phyloP scores from a whole-genome alignment of 2,329 filamentous ascomycete species.

The Karstenula rhodostoma region DNA sequence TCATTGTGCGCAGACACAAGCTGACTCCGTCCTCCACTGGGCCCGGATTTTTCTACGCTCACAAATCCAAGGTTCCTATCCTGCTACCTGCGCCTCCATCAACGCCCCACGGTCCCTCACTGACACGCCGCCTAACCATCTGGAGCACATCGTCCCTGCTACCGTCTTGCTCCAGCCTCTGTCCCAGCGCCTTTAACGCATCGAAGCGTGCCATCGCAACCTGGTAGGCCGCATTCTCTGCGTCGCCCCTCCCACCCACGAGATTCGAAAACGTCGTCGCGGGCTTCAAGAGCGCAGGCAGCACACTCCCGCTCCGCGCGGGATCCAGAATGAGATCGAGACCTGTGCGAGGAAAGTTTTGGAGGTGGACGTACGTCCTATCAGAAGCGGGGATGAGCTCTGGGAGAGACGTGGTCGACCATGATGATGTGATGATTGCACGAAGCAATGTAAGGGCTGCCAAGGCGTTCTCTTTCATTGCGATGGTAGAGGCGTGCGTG shows the following conservation, averaged over 20 bases:
- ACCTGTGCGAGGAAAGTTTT: constrained; percentile 51
- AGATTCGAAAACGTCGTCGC: constrained; percentile 65
- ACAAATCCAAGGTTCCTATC: constrained; percentile 56
- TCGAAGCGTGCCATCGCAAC: constrained; percentile 67
- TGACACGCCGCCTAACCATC: constrained; percentile 52
- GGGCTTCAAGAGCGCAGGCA: constrained; percentile 66
- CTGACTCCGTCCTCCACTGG: not conserved
- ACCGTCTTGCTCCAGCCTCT: constrained; percentile 50
- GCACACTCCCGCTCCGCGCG: constrained; percentile 57
- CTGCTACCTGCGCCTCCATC: constrained; percentile 53
- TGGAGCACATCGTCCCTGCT: constrained; percentile 51
- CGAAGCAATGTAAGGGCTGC: constrained; percentile 62
- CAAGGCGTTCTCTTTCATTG: constrained; percentile 64
- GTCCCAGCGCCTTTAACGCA: constrained; percentile 60
- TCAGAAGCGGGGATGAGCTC: constrained; percentile 59
- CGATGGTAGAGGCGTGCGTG: constrained; percentile 63
- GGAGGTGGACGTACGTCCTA: constrained; percentile 54
- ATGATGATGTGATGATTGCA: constrained; percentile 63
- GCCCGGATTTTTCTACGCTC: not conserved
- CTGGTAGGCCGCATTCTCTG: constrained; percentile 65
- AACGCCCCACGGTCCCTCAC: constrained; percentile 53
- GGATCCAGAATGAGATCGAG: constrained; percentile 62
- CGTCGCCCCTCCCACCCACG: constrained; percentile 65
- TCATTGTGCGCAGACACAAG: not conserved
- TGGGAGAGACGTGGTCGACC: constrained; percentile 53